A percentile compares a stretch with the other conserved stretches of the same genome.
phyloP scores from a whole-genome alignment of 176 grass and related monocot genomes.

The Cenchrus purpureus region DNA sequence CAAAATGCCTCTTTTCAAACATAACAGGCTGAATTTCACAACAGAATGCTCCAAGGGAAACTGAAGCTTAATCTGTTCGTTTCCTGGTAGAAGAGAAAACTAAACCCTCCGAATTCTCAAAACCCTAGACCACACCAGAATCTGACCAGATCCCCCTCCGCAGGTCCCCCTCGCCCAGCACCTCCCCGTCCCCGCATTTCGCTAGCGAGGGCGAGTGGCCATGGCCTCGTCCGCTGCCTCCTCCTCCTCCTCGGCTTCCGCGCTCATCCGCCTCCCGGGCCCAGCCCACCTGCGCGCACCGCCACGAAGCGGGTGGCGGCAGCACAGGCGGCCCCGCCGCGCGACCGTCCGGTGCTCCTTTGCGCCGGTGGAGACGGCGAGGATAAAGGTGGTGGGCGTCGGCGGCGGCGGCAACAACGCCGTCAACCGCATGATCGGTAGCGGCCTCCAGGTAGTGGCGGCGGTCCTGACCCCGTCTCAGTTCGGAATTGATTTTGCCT shows the following conservation, averaged over 20 bases:
- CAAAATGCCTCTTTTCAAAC: neutral
- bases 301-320: neutral
- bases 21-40: neutral
- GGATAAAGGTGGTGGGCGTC: slow-evolving; percentile 90
- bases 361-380: slow-evolving; percentile 70
- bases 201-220: slow-evolving; percentile 27
- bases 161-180: neutral
- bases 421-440: slow-evolving; percentile 97
- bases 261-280: slow-evolving; percentile 43
- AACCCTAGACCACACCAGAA: slow-evolving; percentile 22
- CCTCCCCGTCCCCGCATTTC: neutral
- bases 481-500: neutral
- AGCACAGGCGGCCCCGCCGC: slow-evolving; percentile 36
- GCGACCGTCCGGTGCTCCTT: slow-evolving; percentile 51
- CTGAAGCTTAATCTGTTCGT: neutral
- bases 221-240: slow-evolving; percentile 44
- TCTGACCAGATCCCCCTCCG: slow-evolving; percentile 22
- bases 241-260: slow-evolving; percentile 42
- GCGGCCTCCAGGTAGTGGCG: slow-evolving; percentile 72
- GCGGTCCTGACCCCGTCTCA: neutral
- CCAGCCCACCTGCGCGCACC: slow-evolving; percentile 10
- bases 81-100: neutral
- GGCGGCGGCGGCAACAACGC: slow-evolving; percentile 95
- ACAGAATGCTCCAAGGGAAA: neutral
- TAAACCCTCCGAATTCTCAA: slow-evolving; percentile 39